Evolutionary conservation across 768 basidiomycete species (phyloP).

Genomic region (Steccherinum ochraceum): DNA sequence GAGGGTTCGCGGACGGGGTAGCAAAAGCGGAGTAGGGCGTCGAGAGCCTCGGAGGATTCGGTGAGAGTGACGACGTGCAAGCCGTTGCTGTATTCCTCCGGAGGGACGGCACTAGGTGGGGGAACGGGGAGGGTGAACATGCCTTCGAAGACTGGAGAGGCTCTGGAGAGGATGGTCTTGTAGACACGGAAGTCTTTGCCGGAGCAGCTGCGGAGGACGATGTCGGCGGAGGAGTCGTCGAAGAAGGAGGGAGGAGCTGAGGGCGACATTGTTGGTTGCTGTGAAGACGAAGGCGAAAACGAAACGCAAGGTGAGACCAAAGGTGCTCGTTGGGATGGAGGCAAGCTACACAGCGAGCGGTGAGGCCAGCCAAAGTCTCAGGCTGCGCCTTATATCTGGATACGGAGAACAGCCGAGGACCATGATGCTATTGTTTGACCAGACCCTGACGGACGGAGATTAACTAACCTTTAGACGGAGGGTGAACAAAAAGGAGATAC

Average conservation of each 20-base stretch:
- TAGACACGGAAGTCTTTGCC: constrained; percentile 17
- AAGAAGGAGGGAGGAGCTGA: not conserved
- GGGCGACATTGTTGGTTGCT: not conserved
- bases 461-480: not conserved
- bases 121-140: constrained; percentile 21
- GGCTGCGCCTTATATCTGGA: not conserved
- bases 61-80: constrained; percentile 8
- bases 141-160: constrained; percentile 21
- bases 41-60: not conserved
- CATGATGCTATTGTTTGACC: not conserved
- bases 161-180: constrained; percentile 18
- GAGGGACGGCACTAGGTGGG: not conserved
- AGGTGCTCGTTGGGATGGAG: not conserved
- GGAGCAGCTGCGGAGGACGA: constrained; percentile 23
- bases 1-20: constrained; percentile 1
- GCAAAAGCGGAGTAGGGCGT: constrained; percentile 4
- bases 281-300: not conserved
- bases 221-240: constrained; percentile 11
- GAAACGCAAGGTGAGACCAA: not conserved
- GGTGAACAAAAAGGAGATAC: not conserved
- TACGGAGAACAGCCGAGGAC: no score
- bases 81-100: constrained; percentile 2
- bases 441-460: not conserved
- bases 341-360: not conserved
- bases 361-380: not conserved